These are phyloP conservation scores for Misopates orontium DNA, from an alignment of 257 asterid genomes.

Conservation along the genomic window DNA sequence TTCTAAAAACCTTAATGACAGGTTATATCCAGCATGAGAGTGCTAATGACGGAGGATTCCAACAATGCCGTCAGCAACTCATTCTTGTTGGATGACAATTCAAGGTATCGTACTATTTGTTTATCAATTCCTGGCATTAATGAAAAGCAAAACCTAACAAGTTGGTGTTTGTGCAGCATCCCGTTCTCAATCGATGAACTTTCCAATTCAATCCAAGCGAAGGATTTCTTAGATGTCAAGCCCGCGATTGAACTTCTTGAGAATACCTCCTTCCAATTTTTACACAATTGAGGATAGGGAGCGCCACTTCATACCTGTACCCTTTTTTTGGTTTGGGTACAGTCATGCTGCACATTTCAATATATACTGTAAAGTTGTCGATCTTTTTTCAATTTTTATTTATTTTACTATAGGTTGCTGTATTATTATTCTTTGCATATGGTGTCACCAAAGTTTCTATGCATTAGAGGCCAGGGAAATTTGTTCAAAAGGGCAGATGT, in stretches of 20 bases:
- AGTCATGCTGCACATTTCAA: constrained; percentile 21
- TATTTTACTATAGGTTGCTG: constrained; percentile 30
- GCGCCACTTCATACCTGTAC: constrained; percentile 21
- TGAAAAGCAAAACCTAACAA: neutral
- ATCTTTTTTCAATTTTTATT: constrained; percentile 32
- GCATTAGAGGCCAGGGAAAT: constrained; percentile 39
- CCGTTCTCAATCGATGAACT: constrained; percentile 92
- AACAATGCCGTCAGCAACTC: constrained; percentile 80
- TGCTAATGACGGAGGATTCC: constrained; percentile 93
- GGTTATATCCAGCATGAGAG: constrained; percentile 98
- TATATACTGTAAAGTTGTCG: constrained; percentile 54
- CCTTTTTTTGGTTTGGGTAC: constrained; percentile 15
- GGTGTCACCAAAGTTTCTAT: constrained; percentile 25
- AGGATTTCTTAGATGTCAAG: constrained; percentile 83
- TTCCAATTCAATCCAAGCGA: constrained; percentile 63
- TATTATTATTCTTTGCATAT: constrained; percentile 32
- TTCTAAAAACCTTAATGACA: constrained; percentile 28
- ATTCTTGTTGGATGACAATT: constrained; percentile 89
- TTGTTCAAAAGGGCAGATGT: constrained; percentile 29
- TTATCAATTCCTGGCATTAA: neutral
- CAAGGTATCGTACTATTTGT: constrained; percentile 50
- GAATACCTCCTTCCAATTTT: constrained; percentile 84
- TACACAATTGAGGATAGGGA: constrained; percentile 62
- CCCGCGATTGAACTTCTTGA: constrained; percentile 73
- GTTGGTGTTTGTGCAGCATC: constrained; percentile 58